Evolutionary conservation across 148 eudicot genomes (phyloP), one percentile per base, ranked within the genome.

Genomic region (Camellia sinensis): DNA sequence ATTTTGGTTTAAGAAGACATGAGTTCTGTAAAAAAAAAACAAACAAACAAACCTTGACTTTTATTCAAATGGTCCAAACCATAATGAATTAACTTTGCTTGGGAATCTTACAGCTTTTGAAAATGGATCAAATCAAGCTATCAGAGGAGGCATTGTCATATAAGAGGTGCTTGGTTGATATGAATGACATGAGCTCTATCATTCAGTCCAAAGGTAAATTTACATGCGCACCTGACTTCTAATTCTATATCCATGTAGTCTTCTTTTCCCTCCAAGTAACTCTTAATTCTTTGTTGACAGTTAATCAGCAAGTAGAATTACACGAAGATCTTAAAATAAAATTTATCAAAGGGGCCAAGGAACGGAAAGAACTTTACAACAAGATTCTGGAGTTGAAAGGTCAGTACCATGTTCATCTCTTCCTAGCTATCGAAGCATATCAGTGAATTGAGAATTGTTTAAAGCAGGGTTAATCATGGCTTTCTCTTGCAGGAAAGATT

Each of bases 381-480:
- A 95, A 88, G 87, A 89, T 95, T 72, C 75, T 93, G 78, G 97
- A 93, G 88, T 85, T 95, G 77, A 95, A 95, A 95, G 98, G 98
- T 93, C 50, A 82, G 74, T 59, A 75, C 17, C 43, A 56, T 71
- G 67, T 76, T 10, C 37, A 67, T 66, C 59, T 67, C 3, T 52
- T 73, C 12, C 17, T 29, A 15, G 56, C 37, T 29, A 69, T 40
- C 29, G 52, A 71, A 48, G 29, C 67, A 15, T 3, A 37, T 45
- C 43, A 59, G 3, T 18, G 57, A 79, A 44, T 37, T 12, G 13
- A 75, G 40, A 56, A 17, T 22, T 76, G 69, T 60, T 70, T 64
- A 67, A 22, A 72, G 29, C 46, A 65, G 37, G 37, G 78, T 14
- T 76, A 21, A 15, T 66, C 21, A 46, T 72, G 21, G 62, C 52